Evolutionary conservation across 2,329 filamentous ascomycete genomes (phyloP).

Genomic region (Lecanicillium sp.): DNA sequence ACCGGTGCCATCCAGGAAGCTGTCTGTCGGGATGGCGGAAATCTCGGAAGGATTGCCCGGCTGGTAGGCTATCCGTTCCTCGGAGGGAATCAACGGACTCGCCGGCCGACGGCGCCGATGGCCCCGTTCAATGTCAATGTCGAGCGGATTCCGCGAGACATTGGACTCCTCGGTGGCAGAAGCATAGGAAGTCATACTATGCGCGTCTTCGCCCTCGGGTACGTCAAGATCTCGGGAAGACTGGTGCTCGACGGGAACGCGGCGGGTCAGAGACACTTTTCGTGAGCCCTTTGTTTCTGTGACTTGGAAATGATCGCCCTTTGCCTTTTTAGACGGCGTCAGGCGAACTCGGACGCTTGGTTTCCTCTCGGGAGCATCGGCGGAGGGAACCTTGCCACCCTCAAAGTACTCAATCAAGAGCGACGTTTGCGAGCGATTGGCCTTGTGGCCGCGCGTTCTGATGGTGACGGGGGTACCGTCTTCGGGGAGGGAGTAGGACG

Average conservation of each 20-base stretch:
- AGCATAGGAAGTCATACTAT: constrained; percentile 65
- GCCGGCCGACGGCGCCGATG: constrained; percentile 52
- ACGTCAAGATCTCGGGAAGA: constrained; percentile 34
- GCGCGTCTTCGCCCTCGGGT: constrained; percentile 50
- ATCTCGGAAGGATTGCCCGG: constrained; percentile 72
- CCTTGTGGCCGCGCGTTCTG: constrained; percentile 59
- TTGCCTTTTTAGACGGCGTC: constrained; percentile 65
- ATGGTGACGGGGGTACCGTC: constrained; percentile 92
- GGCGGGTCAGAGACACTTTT: constrained; percentile 51
- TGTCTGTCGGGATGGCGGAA: constrained; percentile 62
- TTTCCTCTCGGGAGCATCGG: constrained; percentile 51
- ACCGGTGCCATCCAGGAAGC: constrained; percentile 53
- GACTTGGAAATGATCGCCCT: constrained; percentile 75
- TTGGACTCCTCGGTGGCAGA: constrained; percentile 76
- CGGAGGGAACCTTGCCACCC: constrained; percentile 53
- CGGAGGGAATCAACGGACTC: constrained; percentile 58
- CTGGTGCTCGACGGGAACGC: constrained; percentile 44
- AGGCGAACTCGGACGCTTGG: constrained; percentile 76
- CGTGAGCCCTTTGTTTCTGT: constrained; percentile 70
- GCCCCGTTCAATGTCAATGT: constrained; percentile 74
- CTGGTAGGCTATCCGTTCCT: constrained; percentile 45
- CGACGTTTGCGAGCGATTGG: constrained; percentile 72
- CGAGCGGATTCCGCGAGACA: constrained; percentile 68
- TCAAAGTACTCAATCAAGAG: constrained; percentile 95
- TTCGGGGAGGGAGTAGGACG: constrained; percentile 72